Evolutionary conservation across 2,329 filamentous ascomycete species (phyloP).

Genomic region (Phialophora expanda): DNA sequence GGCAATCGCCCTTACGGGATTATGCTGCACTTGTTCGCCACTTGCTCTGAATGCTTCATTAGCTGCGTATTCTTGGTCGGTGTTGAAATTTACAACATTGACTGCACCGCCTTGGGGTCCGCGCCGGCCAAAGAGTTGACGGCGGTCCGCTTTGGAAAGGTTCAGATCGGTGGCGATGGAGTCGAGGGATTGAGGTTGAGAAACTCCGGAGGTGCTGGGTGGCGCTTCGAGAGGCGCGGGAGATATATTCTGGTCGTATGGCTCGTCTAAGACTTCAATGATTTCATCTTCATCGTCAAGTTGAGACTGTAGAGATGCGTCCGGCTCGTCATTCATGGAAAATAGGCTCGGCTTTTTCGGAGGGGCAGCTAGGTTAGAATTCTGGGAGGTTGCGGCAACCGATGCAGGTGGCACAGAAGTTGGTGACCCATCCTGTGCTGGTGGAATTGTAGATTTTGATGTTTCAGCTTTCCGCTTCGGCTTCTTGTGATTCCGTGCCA

Average conservation of each 20-base stretch:
- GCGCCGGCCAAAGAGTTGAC: slow-evolving; percentile 81
- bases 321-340: slow-evolving; percentile 39
- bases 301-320: slow-evolving; percentile 16
- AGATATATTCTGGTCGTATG: slow-evolving; percentile 36
- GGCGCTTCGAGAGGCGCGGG: slow-evolving; percentile 25
- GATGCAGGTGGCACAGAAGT: not conserved
- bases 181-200: slow-evolving; percentile 63
- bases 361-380: slow-evolving; percentile 35
- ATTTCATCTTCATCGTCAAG: slow-evolving; percentile 39
- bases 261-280: slow-evolving; percentile 49
- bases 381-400: not conserved
- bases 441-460: slow-evolving; percentile 8
- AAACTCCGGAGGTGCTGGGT: slow-evolving; percentile 26
- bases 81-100: slow-evolving; percentile 85
- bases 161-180: slow-evolving; percentile 78
- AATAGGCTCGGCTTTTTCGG: slow-evolving; percentile 55
- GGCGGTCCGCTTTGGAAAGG: slow-evolving; percentile 74
- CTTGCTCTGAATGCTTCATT: slow-evolving; percentile 77
- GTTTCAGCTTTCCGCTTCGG: slow-evolving; percentile 63
- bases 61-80: slow-evolving; percentile 81
- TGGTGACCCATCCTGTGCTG: not conserved
- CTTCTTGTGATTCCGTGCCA: slow-evolving; percentile 73
- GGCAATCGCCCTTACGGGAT: slow-evolving; percentile 79
- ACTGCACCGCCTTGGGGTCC: slow-evolving; percentile 51
- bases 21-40: slow-evolving; percentile 73